A percentile compares a stretch with the other conserved stretches of the same genome.
These are phyloP conservation scores for Tulasnella sp. DNA, from an alignment of 768 basidiomycete species.

Conservation along the genomic window DNA sequence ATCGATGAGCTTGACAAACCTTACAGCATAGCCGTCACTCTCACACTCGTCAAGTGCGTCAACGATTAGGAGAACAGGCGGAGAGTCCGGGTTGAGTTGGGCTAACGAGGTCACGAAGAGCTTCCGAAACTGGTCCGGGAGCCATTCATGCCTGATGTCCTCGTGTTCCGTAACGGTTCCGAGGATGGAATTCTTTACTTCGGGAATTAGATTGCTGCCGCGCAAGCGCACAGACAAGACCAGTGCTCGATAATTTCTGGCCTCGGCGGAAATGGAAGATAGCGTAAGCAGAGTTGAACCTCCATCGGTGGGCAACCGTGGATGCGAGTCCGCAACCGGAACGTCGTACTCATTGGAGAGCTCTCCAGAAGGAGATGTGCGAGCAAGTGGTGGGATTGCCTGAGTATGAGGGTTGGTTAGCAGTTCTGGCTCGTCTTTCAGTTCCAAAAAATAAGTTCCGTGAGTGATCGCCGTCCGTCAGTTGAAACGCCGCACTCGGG, in stretches of 20 bases:
- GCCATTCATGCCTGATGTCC: background rate
- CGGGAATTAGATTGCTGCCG: background rate
- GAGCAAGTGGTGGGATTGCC: too few relatives aligned
- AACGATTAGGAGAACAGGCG: background rate
- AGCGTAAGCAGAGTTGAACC: background rate
- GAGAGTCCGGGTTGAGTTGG: background rate
- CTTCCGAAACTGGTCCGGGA: background rate
- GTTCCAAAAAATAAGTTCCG: too few relatives aligned
- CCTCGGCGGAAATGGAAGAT: background rate
- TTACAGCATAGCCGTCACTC: background rate
- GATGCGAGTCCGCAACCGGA: too few relatives aligned
- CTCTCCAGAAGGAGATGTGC: too few relatives aligned
- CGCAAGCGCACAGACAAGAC: background rate
- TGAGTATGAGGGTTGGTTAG: too few relatives aligned
- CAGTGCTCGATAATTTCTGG: background rate
- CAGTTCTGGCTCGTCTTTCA: too few relatives aligned
- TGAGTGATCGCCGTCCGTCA: too few relatives aligned
- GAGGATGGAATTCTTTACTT: background rate
- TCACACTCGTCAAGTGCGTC: conserved; percentile 13
- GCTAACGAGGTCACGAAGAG: background rate
- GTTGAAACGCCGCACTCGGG: too few relatives aligned
- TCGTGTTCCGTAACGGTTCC: background rate
- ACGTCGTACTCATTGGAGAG: too few relatives aligned
- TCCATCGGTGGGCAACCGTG: background rate
- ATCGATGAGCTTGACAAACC: background rate